Base-by-base conservation (phyloP, 257 asterid species). In the Sherardia arvensis region DNA sequence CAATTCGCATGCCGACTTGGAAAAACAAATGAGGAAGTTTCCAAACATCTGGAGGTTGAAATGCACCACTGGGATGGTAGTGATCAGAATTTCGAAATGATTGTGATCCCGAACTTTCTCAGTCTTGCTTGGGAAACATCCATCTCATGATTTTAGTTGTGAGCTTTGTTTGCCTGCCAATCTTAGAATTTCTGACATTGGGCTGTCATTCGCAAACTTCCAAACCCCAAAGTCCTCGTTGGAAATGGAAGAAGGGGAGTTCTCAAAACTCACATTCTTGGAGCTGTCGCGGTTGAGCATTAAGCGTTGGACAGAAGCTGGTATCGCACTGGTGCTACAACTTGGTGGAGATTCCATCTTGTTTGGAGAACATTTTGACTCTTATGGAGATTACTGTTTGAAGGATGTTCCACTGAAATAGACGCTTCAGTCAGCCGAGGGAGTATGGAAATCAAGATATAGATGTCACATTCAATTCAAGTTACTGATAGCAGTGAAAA, bases 141-240 rank as follows among this genome's bases (percentile, higher is more conserved):
- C 10, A 30, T 17, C 45, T 11, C 2, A 1, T n/a, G 26, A 34
- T 56, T 11, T 7, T 23, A 17, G 7, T n/a, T 3, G 59, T 14
- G 45, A 29, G 7, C 33, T 57, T 5, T 1, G 14, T 25, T 66
- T 66, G 5, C 62, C 70, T 33, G 57, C 11, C 4, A 66, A 21
- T 53, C 53, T 66, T 11, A 26, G 4, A 33, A 58, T 43, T 36
- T 25, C 33, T 4, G 4, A 21, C 22, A 25, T 62, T 22, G 12
- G 33, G 25, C 29, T 67, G 17, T 49, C 14, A 54, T 57, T 38
- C 55, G 56, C 0, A 57, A 67, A 23, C 54, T 66, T 1, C 18
- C 26, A 25, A 23, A 55, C 20, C 70, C 54, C 25, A 62, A 66
- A 21, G 70, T 64, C 30, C 65, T 70, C 45, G 29, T 71, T 60